Evolutionary conservation across 2,329 filamentous ascomycete species (phyloP), one percentile per base, ranked within the genome.

Genomic region (Fusarium fujikuroi): DNA sequence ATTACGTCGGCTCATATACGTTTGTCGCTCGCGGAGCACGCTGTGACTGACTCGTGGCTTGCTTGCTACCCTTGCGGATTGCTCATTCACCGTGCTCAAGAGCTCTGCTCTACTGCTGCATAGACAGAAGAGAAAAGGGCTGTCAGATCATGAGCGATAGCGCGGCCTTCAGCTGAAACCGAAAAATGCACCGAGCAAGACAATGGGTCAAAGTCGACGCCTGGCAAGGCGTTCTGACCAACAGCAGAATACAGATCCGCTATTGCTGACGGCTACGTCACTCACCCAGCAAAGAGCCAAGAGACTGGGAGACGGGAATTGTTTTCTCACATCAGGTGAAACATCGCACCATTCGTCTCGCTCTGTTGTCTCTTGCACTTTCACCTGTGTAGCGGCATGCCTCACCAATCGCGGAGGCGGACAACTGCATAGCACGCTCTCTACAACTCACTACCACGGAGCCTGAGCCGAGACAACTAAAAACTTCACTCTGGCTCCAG

Each of bases 401-500:
- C 16, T 36, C n/a, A 36, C 18, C 49, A 21, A 52, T 11, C 2
- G 6, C 6, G 1, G n/a, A 8, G 2, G 12, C 5, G 9, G 11
- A 25, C n/a, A 15, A 2, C 5, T 0, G 1, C 47, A 1, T 5
- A 10, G 16, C 8, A 34, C 23, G n/a, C 7, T 36, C 21, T 19
- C 5, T 19, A 2, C 47, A 15, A 7, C 11, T 5, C 16, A 50
- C n/a, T 34, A 1, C 2, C 3, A 1, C 47, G 10, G 4, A 12
- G 15, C 15, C 15, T 9, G 30, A 34, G 21, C 3, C 30, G 7
- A 23, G 21, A 7, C 6, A 4, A 3, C 5, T 18, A 3, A 34
- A 9, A 34, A 18, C 0, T 3, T 34, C 7, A 3, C 30, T n/a
- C 3, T 5, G 3, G 9, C 2, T 18, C 7, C 1, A 32, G 4